Conservation (phyloP, 805 yeast genomes). For the Saccharomycopsis fermentans region DNA sequence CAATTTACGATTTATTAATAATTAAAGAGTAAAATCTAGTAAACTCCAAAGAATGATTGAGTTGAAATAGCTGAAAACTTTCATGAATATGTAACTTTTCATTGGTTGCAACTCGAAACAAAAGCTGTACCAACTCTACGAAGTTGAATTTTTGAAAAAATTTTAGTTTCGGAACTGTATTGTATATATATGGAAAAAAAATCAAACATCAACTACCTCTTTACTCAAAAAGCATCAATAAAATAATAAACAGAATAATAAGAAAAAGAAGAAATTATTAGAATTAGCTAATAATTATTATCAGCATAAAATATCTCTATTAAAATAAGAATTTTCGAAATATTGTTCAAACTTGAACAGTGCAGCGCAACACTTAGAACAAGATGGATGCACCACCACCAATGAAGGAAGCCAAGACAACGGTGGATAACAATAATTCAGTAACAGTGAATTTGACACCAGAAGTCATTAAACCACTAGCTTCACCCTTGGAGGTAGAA, state of each 20-base stretch:
- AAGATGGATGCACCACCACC: conserved; percentile 14
- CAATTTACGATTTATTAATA: no score
- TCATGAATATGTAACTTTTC: no score
- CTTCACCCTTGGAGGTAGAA: conserved; percentile 16
- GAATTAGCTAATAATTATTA: background rate
- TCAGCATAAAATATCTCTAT: background rate
- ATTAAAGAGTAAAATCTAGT: no score
- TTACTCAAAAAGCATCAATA: background rate
- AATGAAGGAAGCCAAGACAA: conserved; percentile 15
- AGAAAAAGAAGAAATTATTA: background rate
- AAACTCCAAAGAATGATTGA: no score
- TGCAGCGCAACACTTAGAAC: conserved; percentile 6
- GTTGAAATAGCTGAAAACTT: no score
- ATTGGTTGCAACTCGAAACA: no score
- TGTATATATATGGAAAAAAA: background rate
- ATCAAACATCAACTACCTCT: background rate
- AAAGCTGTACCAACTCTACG: no score
- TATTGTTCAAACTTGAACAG: background rate
- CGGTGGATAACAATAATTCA: conserved; percentile 10
- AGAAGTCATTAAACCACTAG: background rate
- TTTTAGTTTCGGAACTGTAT: background rate
- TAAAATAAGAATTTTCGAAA: background rate
- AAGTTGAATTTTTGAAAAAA: no score
- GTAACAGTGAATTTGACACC: conserved; percentile 9
- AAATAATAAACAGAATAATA: background rate